Percentiles rank a stretch among this genome's conserved stretches.
phyloP scores from a whole-genome alignment of 2,329 filamentous ascomycete species.

The Neofusicoccum sp. region DNA sequence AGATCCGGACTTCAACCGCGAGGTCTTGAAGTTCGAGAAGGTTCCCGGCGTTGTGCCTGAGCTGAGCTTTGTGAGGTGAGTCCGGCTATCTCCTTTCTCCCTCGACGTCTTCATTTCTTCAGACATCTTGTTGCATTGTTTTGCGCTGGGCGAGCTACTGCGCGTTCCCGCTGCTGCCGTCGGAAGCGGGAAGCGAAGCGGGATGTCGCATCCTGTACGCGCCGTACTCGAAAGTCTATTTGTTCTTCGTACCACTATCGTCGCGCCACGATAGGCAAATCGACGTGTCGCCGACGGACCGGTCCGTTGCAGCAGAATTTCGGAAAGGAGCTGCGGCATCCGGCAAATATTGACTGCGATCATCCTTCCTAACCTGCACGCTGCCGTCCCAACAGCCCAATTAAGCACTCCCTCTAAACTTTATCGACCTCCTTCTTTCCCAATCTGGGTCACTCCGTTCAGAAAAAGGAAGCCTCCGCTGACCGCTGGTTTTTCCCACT shows the following conservation, averaged over 20 bases:
- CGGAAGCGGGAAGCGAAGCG: background rate
- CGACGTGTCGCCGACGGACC: background rate
- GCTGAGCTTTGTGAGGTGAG: constrained; percentile 50
- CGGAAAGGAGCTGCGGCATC: background rate
- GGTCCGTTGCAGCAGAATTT: background rate
- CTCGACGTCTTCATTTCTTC: constrained; percentile 3
- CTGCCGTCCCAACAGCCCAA: background rate
- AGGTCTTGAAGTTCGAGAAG: constrained; percentile 44
- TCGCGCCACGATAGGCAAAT: background rate
- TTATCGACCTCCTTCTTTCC: too few relatives aligned
- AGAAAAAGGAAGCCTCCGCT: too few relatives aligned
- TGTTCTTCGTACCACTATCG: background rate
- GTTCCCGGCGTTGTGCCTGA: constrained; percentile 45
- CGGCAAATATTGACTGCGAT: background rate
- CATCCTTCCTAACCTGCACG: background rate
- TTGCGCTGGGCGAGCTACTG: background rate
- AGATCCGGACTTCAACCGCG: constrained; percentile 46
- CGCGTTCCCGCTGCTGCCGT: background rate
- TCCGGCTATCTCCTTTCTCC: constrained; percentile 20
- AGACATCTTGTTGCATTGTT: background rate
- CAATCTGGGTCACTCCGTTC: too few relatives aligned
- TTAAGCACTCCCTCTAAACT: too few relatives aligned
- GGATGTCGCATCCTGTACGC: background rate
- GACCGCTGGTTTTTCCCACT: background rate
- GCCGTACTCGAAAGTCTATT: background rate